phyloP scores from a whole-genome alignment of 2,329 filamentous ascomycete genomes.

The Phialocephala subalpina region DNA sequence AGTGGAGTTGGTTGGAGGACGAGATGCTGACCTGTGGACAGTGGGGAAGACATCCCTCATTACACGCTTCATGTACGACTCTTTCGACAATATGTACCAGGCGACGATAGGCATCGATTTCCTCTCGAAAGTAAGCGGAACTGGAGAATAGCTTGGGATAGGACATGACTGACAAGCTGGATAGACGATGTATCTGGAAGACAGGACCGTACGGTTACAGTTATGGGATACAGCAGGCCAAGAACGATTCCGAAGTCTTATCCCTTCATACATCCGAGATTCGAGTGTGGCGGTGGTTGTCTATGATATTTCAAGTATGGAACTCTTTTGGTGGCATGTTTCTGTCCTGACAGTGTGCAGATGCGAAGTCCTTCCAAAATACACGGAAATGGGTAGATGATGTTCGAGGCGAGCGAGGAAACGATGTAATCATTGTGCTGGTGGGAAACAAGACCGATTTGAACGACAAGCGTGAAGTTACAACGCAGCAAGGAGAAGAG shows the following conservation, averaged over 20 bases:
- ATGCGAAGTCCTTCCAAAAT: conserved; percentile 97
- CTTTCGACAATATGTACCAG: conserved; percentile 99
- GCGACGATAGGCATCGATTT: conserved; percentile 99
- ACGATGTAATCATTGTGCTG: conserved; percentile 98
- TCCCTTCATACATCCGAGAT: conserved; percentile 98
- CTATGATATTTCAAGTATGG: conserved; percentile 91
- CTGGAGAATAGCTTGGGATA: conserved; percentile 11
- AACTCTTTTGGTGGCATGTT: not conserved
- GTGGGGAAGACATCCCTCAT: conserved; percentile 99
- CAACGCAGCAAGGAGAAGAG: conserved; percentile 93
- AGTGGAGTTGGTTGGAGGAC: conserved; percentile 11
- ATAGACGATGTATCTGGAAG: conserved; percentile 99
- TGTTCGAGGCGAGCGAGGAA: conserved; percentile 93
- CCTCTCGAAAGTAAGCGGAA: conserved; percentile 83
- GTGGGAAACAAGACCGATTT: conserved; percentile 99
- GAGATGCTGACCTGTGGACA: conserved; percentile 50
- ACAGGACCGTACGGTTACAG: conserved; percentile 95
- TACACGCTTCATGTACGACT: conserved; percentile 99
- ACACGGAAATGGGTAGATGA: conserved; percentile 99
- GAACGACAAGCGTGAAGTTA: conserved; percentile 98
- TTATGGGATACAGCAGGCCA: conserved; percentile 99
- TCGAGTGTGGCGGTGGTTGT: conserved; percentile 98
- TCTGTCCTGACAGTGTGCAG: conserved; percentile 51
- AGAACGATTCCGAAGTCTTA: conserved; percentile 95
- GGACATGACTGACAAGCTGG: conserved; percentile 30